Evolutionary conservation across 2,329 filamentous ascomycete genomes (phyloP).

Genomic region (Diaporthe aspalathi): DNA sequence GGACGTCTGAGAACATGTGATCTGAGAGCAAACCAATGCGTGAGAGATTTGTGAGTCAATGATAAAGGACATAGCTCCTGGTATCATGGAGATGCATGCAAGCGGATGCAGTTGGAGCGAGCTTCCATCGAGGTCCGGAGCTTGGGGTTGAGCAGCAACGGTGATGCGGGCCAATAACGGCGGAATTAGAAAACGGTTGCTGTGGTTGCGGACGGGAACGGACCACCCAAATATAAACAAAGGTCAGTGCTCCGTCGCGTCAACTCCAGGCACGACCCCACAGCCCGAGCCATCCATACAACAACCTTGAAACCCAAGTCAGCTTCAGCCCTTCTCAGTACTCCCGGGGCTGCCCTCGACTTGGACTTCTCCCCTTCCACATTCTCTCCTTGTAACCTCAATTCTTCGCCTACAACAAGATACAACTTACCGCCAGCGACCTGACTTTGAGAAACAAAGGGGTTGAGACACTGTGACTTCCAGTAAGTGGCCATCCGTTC

Average conservation of each 20-base stretch:
- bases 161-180: constrained; percentile 24
- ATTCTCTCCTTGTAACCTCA: not conserved
- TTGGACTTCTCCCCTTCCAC: constrained; percentile 16
- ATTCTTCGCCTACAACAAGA: not conserved
- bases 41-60: not conserved
- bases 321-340: not conserved
- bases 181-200: constrained; percentile 8
- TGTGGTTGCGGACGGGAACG: constrained; percentile 13
- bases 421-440: constrained; percentile 3
- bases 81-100: constrained; percentile 6
- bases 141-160: constrained; percentile 30
- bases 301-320: not conserved
- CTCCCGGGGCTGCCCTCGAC: constrained; percentile 13
- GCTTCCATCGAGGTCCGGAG: constrained; percentile 1
- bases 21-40: not conserved
- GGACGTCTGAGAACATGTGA: not conserved
- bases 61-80: not conserved
- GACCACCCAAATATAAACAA: constrained; percentile 33
- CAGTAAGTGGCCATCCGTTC: constrained; percentile 13
- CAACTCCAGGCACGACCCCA: constrained; percentile 32
- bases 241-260: constrained; percentile 22
- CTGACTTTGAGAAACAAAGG: not conserved
- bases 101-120: constrained; percentile 8
- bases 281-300: constrained; percentile 8
- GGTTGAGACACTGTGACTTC: not conserved